Evolutionary conservation across 2,329 filamentous ascomycete species (phyloP), one percentile per base, ranked within the genome.

Genomic region (Colletotrichum kahawae): DNA sequence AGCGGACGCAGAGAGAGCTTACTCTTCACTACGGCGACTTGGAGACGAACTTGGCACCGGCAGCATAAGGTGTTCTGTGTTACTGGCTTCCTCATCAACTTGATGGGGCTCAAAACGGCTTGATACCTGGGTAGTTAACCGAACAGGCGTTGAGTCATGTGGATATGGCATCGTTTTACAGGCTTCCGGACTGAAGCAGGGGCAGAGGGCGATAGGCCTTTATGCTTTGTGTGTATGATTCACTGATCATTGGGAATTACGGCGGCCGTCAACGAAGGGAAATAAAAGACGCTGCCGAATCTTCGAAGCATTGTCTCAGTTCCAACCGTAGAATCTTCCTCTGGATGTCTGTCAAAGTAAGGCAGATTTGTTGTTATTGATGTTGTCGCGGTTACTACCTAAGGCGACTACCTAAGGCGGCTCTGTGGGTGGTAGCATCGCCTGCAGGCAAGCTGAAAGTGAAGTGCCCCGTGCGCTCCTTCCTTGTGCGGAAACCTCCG

Each of bases 1-100:
- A 10, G 7, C n/a, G 12, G 14, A 34, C 67, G 60, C 77, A 93
- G 91, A 86, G 90, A 69, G 91, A 92, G 79, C 87, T 93, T 74
- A 90, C 89, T 9, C 82, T 93, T 60, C 87, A 91, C 78, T 93
- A 93, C 74, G 88, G 88, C 57, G 92, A 93, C 75, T 83, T 93
- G 75, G 91, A 93, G 81, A 89, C 88, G 75, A 84, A 83, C 10
- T 76, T 73, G 70, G 67, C 29, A 64, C 70, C 70, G 54, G 38
- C 64, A 69, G 70, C 74, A 70, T 76, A 70, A 34, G 43, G n/a
- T 51, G 51, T 60, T 66, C 36, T 54, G 64, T 64, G 48, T 72
- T 56, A 67, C 57, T 65, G 59, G 51, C 57, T 74, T 65, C 59
- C 36, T 74, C 65, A 56, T 68, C 16, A 34, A 29, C n/a, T 60